Percentiles rank a stretch among this genome's conserved stretches.
Conservation (phyloP, 1,139 yeast species). For the Yamadazyma conglobata region DNA sequence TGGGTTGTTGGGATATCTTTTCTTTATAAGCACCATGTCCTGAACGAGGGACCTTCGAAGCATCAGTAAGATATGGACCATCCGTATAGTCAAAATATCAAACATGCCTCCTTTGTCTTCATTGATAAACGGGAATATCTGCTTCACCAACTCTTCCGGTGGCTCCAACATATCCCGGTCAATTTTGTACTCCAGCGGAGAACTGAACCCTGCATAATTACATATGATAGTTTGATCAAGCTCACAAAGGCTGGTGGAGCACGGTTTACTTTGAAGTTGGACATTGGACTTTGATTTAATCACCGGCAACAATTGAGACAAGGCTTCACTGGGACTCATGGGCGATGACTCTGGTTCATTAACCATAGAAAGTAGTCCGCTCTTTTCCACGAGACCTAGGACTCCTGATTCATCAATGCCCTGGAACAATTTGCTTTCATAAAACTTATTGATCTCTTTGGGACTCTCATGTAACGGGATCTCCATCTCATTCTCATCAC, state of each 20-base stretch:
- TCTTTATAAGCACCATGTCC: conserved; percentile 31
- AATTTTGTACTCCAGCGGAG: conserved; percentile 18
- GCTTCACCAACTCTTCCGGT: conserved; percentile 22
- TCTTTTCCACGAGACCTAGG: background rate
- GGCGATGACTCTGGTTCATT: background rate
- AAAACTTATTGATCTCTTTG: background rate
- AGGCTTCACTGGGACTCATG: background rate
- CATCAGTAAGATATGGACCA: conserved; percentile 19
- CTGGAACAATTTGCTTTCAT: background rate
- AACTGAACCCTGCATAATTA: conserved; percentile 25
- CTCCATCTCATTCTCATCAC: conserved; percentile 18
- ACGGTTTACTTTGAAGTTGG: too few species aligned
- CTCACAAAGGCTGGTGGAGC: background rate
- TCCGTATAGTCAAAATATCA: conserved; percentile 14
- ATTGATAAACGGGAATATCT: conserved; percentile 31
- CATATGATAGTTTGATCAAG: conserved; percentile 18
- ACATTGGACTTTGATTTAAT: background rate
- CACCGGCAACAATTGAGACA: background rate
- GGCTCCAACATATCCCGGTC: conserved; percentile 25
- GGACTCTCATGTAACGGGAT: conserved; percentile 23
- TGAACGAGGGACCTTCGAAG: conserved; percentile 28
- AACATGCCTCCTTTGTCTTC: conserved; percentile 13
- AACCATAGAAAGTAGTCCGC: too few species aligned
- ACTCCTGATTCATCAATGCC: background rate
- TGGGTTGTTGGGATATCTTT: conserved; percentile 24